Conservation (phyloP, 2,329 filamentous ascomycete genomes). For the Sphaerulina musiva region DNA sequence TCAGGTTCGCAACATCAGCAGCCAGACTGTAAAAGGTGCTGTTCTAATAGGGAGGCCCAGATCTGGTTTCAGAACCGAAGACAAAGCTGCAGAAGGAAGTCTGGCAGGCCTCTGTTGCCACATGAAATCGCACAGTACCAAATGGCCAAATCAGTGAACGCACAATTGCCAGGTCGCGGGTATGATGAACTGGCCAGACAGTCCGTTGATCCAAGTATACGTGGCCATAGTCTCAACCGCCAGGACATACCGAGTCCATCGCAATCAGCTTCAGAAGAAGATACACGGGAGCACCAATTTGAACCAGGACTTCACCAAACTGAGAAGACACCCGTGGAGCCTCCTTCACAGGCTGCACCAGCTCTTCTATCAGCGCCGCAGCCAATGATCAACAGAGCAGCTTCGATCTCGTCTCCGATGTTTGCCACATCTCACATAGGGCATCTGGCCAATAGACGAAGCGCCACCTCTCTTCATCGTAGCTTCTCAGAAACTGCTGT, state of each 20-base stretch:
- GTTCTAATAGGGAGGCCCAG: slow-evolving; percentile 41
- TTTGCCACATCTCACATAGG: slow-evolving; percentile 14
- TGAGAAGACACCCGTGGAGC: not conserved
- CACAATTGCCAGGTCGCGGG: not conserved
- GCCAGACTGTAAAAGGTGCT: not conserved
- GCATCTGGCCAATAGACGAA: slow-evolving; percentile 44
- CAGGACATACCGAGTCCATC: not conserved
- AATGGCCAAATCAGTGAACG: slow-evolving; percentile 20
- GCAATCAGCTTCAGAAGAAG: not conserved
- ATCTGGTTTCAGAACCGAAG: slow-evolving; percentile 97
- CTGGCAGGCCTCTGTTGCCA: slow-evolving; percentile 64
- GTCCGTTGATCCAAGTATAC: not conserved
- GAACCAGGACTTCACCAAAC: not conserved
- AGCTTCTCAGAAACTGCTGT: slow-evolving; percentile 9
- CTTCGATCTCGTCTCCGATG: not conserved
- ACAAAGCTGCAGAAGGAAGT: slow-evolving; percentile 86
- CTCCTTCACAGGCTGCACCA: not conserved
- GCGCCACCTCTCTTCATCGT: slow-evolving; percentile 35
- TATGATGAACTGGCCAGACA: not conserved
- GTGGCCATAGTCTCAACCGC: not conserved
- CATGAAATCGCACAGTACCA: slow-evolving; percentile 58
- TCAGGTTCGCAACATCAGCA: slow-evolving; percentile 57
- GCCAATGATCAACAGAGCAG: not conserved
- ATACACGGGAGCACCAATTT: not conserved
- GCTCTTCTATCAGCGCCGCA: not conserved